Evolutionary conservation across 2,329 filamentous ascomycete species (phyloP).

Genomic region (Rachicladosporium sp.): DNA sequence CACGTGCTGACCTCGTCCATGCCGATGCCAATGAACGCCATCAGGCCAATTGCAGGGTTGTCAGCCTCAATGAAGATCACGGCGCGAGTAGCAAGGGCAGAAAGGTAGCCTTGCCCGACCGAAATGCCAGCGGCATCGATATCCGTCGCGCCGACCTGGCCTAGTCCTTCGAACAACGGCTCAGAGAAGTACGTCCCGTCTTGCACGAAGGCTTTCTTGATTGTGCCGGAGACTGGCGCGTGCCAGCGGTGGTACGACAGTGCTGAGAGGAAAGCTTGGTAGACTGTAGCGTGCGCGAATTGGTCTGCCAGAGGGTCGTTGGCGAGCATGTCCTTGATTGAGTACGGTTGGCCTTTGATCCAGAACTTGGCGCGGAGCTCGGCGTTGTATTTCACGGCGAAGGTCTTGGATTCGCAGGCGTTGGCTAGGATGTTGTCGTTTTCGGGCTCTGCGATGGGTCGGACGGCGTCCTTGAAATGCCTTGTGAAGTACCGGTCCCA

Average conservation of each 20-base stretch:
- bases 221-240: slow-evolving; percentile 48
- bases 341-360: slow-evolving; percentile 59
- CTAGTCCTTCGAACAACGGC: slow-evolving; percentile 38
- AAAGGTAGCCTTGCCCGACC: slow-evolving; percentile 50
- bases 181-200: slow-evolving; percentile 60
- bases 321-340: slow-evolving; percentile 34
- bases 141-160: slow-evolving; percentile 23
- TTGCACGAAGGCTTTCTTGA: slow-evolving; percentile 45
- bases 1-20: slow-evolving; percentile 67
- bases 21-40: slow-evolving; percentile 59
- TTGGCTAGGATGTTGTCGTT: slow-evolving; percentile 47
- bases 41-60: slow-evolving; percentile 52
- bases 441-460: slow-evolving; percentile 46
- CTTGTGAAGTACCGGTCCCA: slow-evolving; percentile 65
- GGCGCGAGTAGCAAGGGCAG: slow-evolving; percentile 54
- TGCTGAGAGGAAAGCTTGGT: slow-evolving; percentile 57
- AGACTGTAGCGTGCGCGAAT: slow-evolving; percentile 54
- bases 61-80: slow-evolving; percentile 61
- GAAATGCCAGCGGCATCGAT: slow-evolving; percentile 34
- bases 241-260: slow-evolving; percentile 64
- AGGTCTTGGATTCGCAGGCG: slow-evolving; percentile 52
- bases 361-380: slow-evolving; percentile 51
- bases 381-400: slow-evolving; percentile 38
- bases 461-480: slow-evolving; percentile 40
- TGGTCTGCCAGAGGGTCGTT: slow-evolving; percentile 40